Base-by-base conservation (phyloP, 257 asterid genomes). In the Eustoma russellianum region DNA sequence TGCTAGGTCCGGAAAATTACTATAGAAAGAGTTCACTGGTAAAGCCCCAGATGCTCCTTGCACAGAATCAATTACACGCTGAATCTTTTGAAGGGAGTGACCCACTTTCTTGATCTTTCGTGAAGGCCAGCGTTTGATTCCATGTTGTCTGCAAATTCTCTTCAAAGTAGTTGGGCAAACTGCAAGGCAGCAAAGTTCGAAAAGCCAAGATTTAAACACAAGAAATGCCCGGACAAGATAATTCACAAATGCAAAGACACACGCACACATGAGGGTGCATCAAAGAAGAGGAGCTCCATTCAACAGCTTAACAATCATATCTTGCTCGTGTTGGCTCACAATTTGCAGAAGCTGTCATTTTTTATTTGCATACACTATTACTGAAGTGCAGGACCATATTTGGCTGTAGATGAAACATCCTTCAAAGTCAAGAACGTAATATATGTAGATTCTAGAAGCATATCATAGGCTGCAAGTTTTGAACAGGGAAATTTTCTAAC, bases 81-180 rank as follows among this genome's bases (percentile, higher is more conserved):
- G 95, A 72, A 91, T 86, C 66, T 91, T 86, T 65, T 82, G 80
- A 40, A 86, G 70, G 19, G 98, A 83, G 75, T 83, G 95, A 0
- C 94, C 98, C 2, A 90, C 98, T 62, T 90, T 90, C 86, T 86
- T 91, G 73, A 91, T 79, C 69, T 84, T 91, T 33, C 95, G 77
- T 55, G 96, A 91, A 52, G 98, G 98, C 98, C 98, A 91, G 35
- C 98, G 95, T 50, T 80, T 83, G 34, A 91, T 86, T 14, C 96
- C 96, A 16, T 86, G 83, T 57, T 82, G 93, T 70, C 98, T 73
- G 79, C 98, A 91, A 79, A 91, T 86, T 79, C 96, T 82, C 87
- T 91, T 91, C 86, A 91, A 74, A 9, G 98, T 91, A 19, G 98
- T 91, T 18, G 96, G 95, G 57, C 98, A 91, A 64, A 91, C 98